Evolutionary conservation across 2,329 filamentous ascomycete species (phyloP).

Genomic region (Oidium heveae): DNA sequence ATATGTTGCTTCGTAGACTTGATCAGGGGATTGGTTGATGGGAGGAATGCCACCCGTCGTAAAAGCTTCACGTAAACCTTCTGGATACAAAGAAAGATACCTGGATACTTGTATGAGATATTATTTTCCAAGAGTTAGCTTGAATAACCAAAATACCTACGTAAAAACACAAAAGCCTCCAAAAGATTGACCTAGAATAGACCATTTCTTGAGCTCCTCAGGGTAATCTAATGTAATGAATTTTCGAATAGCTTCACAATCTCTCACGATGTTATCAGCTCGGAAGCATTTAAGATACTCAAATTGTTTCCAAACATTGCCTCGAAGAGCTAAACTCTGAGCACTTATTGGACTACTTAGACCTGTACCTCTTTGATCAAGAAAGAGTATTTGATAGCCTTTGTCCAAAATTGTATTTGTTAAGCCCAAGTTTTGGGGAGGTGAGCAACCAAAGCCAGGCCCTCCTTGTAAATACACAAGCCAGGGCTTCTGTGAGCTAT

Average conservation of each 20-base stretch:
- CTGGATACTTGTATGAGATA: constrained; percentile 3
- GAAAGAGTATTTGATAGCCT: constrained; percentile 61
- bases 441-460: constrained; percentile 51
- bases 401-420: constrained; percentile 47
- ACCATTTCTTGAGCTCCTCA: constrained; percentile 51
- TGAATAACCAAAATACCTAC: constrained; percentile 22
- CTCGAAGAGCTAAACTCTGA: constrained; percentile 39
- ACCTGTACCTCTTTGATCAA: constrained; percentile 84
- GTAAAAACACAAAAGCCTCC: constrained; percentile 68
- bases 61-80: constrained; percentile 61
- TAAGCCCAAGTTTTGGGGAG: constrained; percentile 48
- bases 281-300: constrained; percentile 65
- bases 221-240: constrained; percentile 47
- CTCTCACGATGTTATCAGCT: constrained; percentile 71
- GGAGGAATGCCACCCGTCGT: constrained; percentile 66
- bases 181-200: constrained; percentile 72
- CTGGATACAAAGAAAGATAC: constrained; percentile 45
- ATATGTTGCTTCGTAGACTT: constrained; percentile 52
- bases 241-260: constrained; percentile 65
- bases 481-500: constrained; percentile 28
- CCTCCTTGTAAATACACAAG: constrained; percentile 65
- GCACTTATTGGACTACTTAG: constrained; percentile 59
- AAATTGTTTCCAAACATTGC: constrained; percentile 41
- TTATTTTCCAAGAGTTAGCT: not conserved
- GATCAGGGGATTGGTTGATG: constrained; percentile 41